Evolutionary conservation across 225 moss, liverwort and hornwort genomes (phyloP).

Genomic region (Sphagnum tenellum): DNA sequence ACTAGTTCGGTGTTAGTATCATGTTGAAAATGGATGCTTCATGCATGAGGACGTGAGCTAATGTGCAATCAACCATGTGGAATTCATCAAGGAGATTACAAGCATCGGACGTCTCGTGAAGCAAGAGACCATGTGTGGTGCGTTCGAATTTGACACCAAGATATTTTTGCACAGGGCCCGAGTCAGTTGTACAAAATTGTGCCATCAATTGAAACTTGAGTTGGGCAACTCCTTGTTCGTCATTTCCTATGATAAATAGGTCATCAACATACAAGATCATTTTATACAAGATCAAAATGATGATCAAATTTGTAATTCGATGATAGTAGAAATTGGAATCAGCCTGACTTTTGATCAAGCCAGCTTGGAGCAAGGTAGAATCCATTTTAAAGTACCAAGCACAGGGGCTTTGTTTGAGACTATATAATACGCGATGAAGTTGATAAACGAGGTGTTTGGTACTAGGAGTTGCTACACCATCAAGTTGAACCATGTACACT

Average conservation of each 20-base stretch:
- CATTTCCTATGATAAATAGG: not conserved
- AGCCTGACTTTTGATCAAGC: not conserved
- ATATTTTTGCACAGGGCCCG: not conserved
- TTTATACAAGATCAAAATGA: no score
- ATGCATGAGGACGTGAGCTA: not conserved
- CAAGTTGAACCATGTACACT: not conserved
- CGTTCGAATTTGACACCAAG: not conserved
- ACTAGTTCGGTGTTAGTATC: not conserved
- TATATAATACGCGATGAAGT: not conserved
- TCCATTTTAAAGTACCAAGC: not conserved
- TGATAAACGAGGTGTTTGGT: not conserved
- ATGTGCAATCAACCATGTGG: not conserved
- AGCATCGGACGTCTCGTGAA: no score
- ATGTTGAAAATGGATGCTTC: not conserved
- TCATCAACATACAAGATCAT: no score
- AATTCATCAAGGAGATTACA: not conserved
- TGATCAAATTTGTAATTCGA: no score
- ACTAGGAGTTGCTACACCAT: not conserved
- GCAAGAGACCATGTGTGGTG: not conserved
- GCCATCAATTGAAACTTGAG: not conserved
- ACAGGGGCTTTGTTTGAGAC: not conserved
- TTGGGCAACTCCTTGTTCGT: not conserved
- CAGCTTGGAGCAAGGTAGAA: not conserved
- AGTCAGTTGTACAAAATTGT: constrained; percentile 1
- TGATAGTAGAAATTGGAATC: not conserved